These are phyloP conservation scores for Amanita inopinata DNA, from an alignment of 768 basidiomycete genomes.

Conservation along the genomic window DNA sequence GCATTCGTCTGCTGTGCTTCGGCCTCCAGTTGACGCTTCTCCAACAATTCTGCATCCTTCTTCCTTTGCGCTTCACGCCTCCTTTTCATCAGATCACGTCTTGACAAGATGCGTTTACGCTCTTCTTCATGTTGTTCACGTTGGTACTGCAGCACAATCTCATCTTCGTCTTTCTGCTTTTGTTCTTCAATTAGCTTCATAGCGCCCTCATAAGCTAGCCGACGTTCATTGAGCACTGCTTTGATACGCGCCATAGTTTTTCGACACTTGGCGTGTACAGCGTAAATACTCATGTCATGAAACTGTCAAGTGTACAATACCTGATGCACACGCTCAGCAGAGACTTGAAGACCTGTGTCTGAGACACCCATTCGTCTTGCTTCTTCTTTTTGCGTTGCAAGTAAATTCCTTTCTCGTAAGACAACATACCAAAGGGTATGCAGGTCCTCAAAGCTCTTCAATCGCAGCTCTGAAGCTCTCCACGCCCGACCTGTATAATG, in stretches of 20 bases:
- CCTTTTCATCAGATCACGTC: conserved; percentile 11
- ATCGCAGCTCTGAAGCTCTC: conserved; percentile 76
- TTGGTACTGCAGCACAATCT: conserved; percentile 20
- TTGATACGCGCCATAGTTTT: conserved; percentile 98
- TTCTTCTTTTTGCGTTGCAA: conserved; percentile 83
- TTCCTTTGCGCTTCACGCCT: conserved; percentile 10
- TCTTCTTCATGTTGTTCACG: conserved; percentile 16
- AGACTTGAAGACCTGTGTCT: conserved; percentile 21
- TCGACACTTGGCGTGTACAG: conserved; percentile 48
- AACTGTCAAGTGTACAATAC: conserved; percentile 22
- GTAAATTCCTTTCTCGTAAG: conserved; percentile 79
- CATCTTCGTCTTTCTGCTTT: conserved; percentile 20
- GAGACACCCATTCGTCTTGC: conserved; percentile 48
- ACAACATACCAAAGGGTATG: conserved; percentile 94
- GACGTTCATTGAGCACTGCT: conserved; percentile 81
- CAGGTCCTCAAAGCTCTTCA: conserved; percentile 87
- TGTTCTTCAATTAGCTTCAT: conserved; percentile 29
- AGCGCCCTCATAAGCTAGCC: conserved; percentile 75
- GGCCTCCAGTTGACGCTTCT: neutral
- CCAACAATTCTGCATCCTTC: neutral
- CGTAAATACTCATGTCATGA: conserved; percentile 4
- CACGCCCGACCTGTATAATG: conserved; percentile 69
- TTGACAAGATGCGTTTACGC: conserved; percentile 12
- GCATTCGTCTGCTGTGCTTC: conserved; percentile 8
- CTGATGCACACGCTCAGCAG: conserved; percentile 30